These are phyloP conservation scores for Persicaria tinctoria DNA, from an alignment of 148 eudicot genomes.

Conservation along the genomic window DNA sequence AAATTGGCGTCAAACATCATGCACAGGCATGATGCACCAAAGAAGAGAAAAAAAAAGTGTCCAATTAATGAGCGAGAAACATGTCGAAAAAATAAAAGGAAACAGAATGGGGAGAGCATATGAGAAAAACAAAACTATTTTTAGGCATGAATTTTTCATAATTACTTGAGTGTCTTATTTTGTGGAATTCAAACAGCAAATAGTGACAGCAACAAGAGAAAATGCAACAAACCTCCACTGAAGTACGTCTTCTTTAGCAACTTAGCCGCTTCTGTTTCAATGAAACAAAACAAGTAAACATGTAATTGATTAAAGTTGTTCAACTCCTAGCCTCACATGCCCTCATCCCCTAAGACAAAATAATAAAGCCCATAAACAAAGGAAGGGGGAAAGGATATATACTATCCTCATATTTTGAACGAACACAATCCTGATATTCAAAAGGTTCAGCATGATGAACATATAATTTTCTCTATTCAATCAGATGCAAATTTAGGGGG, in stretches of 20 bases:
- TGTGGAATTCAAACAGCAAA: background rate
- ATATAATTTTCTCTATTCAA: background rate
- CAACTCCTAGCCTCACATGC: background rate
- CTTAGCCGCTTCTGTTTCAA: slow-evolving; percentile 63
- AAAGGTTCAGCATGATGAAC: background rate
- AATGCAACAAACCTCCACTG: slow-evolving; percentile 67
- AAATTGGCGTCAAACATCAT: background rate
- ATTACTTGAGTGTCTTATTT: background rate
- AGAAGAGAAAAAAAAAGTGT: background rate
- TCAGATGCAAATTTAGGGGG: background rate
- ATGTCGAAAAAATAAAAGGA: background rate
- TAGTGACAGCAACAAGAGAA: background rate
- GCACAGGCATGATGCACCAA: background rate
- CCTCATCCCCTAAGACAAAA: background rate
- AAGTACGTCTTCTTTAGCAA: slow-evolving; percentile 85
- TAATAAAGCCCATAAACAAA: background rate
- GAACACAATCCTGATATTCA: background rate
- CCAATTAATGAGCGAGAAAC: background rate
- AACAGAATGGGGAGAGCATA: background rate
- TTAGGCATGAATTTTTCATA: background rate
- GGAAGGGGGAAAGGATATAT: background rate
- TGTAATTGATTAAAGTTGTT: background rate
- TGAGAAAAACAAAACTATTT: background rate
- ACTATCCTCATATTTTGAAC: too few relatives aligned
- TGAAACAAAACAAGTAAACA: slow-evolving; percentile 14